These are phyloP conservation scores for Gracilaria vermiculophylla DNA, from an alignment of 23 red algal species.

Conservation along the genomic window DNA sequence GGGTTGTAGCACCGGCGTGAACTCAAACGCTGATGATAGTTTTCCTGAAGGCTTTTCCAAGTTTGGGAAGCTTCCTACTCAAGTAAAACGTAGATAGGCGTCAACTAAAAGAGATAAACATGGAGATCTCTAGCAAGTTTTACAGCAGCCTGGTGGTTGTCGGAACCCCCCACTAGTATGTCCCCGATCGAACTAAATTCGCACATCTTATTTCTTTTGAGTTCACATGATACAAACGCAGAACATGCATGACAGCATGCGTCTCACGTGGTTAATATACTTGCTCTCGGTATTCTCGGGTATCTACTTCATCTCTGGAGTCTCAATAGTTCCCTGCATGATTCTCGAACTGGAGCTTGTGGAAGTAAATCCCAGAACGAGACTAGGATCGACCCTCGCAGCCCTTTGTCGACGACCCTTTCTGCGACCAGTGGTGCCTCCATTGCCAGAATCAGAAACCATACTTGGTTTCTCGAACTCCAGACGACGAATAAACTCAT, in stretches of 20 bases:
- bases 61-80: neutral
- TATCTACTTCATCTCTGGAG: constrained; percentile 70
- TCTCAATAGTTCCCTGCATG: constrained; percentile 75
- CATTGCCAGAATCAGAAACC: constrained; percentile 48
- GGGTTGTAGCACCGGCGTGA: no score
- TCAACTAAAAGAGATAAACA: neutral
- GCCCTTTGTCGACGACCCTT: constrained; percentile 47
- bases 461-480: constrained; percentile 53
- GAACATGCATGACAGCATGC: neutral
- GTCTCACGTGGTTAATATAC: neutral
- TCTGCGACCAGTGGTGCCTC: constrained; percentile 40
- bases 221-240: neutral
- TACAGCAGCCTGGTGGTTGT: neutral
- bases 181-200: neutral
- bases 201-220: neutral
- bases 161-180: neutral
- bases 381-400: constrained; percentile 59
- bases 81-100: neutral
- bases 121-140: neutral
- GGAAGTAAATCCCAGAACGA: constrained; percentile 65
- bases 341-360: constrained; percentile 62
- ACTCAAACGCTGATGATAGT: no score
- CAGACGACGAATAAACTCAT: constrained; percentile 73
- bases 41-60: neutral
- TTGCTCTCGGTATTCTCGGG: neutral